Conservation (phyloP, 495 filamentous ascomycete genomes). For the Talaromyces trachyspermus region DNA sequence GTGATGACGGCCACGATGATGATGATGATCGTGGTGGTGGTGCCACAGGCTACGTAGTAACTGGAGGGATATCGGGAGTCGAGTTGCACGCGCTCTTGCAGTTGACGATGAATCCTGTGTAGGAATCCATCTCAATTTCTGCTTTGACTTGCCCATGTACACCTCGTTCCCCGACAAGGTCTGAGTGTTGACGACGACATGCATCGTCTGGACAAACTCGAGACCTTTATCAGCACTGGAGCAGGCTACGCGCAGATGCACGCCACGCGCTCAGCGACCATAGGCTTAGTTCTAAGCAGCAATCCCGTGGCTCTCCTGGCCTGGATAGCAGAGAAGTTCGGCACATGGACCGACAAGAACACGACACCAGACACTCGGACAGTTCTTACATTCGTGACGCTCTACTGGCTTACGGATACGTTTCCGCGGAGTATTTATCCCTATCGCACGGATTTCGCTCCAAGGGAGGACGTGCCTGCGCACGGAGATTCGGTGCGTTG, state of each 20-base stretch:
- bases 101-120: conserved; percentile 15
- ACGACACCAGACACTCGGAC: conserved; percentile 28
- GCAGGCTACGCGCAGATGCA: conserved; percentile 42
- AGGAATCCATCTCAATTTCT: conserved; percentile 7
- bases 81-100: conserved; percentile 28
- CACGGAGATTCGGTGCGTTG: conserved; percentile 12
- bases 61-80: conserved; percentile 52
- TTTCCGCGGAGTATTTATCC: conserved; percentile 41
- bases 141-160: not conserved
- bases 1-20: too few relatives aligned
- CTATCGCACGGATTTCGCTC: conserved; percentile 17
- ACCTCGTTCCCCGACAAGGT: not conserved
- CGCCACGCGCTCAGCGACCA: conserved; percentile 44
- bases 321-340: conserved; percentile 57
- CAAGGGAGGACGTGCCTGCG: conserved; percentile 40
- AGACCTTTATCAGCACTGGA: conserved; percentile 24
- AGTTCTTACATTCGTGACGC: conserved; percentile 41
- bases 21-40: too few relatives aligned
- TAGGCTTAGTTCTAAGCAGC: conserved; percentile 42
- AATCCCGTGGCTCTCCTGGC: conserved; percentile 50
- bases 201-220: conserved; percentile 20
- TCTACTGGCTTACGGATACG: conserved; percentile 53
- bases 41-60: conserved; percentile 36
- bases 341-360: conserved; percentile 48
- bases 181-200: conserved; percentile 31